Evolutionary conservation across 2,329 filamentous ascomycete genomes (phyloP).

Genomic region (Pyrenochaeta sp.): DNA sequence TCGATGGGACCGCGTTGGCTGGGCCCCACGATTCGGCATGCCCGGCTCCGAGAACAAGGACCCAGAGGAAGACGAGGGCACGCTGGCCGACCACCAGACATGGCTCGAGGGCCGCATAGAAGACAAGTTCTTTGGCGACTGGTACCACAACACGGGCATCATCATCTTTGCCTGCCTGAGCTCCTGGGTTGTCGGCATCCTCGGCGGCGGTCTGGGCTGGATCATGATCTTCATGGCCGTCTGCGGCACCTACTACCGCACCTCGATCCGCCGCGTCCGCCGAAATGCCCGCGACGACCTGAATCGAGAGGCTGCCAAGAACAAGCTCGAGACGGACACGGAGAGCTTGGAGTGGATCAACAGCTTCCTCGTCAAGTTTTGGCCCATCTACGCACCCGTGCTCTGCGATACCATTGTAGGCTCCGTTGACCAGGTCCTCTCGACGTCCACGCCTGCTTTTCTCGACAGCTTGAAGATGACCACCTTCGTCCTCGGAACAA

Average conservation of each 20-base stretch:
- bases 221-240: slow-evolving; percentile 90
- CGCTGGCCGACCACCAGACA: slow-evolving; percentile 85
- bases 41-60: slow-evolving; percentile 59
- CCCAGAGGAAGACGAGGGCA: slow-evolving; percentile 70
- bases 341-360: slow-evolving; percentile 99
- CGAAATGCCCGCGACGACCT: slow-evolving; percentile 97
- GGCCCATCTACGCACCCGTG: slow-evolving; percentile 97
- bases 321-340: slow-evolving; percentile 84
- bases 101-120: slow-evolving; percentile 84
- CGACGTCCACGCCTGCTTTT: slow-evolving; percentile 88
- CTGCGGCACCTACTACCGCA: slow-evolving; percentile 96
- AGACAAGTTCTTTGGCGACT: slow-evolving; percentile 93
- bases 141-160: slow-evolving; percentile 97
- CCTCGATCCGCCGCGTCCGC: slow-evolving; percentile 89
- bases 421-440: slow-evolving; percentile 94
- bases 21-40: slow-evolving; percentile 83
- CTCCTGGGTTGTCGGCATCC: slow-evolving; percentile 87
- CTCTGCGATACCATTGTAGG: slow-evolving; percentile 91
- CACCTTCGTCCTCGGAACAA: slow-evolving; percentile 91
- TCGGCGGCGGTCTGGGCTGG: slow-evolving; percentile 93
- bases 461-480: slow-evolving; percentile 93
- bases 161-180: slow-evolving; percentile 91
- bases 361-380: slow-evolving; percentile 97
- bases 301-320: slow-evolving; percentile 85
- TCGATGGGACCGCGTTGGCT: slow-evolving; percentile 71